Percentiles rank a stretch among this genome's conserved stretches.
phyloP scores from a whole-genome alignment of 108 stramenopile species.

The Discostella stelligeroides region DNA sequence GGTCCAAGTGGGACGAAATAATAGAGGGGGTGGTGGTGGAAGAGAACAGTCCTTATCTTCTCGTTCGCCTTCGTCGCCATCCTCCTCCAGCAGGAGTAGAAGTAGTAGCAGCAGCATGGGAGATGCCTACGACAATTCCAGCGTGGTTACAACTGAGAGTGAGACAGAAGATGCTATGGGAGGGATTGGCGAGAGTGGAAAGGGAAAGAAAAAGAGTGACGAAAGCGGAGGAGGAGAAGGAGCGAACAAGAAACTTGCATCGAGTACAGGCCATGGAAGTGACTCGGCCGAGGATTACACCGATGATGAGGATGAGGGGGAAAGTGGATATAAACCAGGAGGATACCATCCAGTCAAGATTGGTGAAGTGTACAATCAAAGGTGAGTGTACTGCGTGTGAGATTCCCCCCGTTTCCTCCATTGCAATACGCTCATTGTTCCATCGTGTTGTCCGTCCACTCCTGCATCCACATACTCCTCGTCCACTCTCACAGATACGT shows the following conservation, averaged over 20 bases:
- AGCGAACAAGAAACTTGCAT: neutral
- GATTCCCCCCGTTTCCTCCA: neutral
- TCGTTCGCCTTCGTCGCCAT: conserved; percentile 16
- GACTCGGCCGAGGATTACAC: conserved; percentile 90
- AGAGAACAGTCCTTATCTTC: neutral
- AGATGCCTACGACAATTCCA: conserved; percentile 35
- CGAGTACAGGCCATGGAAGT: conserved; percentile 48
- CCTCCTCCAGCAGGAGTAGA: conserved; percentile 23
- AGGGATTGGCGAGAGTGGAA: conserved; percentile 11
- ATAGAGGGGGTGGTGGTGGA: conserved; percentile 5
- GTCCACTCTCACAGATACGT: conserved; percentile 85
- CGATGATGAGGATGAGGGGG: conserved; percentile 94
- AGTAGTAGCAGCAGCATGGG: too few species aligned
- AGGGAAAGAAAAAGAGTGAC: conserved; percentile 4
- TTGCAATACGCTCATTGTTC: neutral
- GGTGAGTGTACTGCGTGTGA: conserved; percentile 52
- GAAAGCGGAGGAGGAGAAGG: conserved; percentile 9
- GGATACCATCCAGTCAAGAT: conserved; percentile 96
- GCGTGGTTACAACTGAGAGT: conserved; percentile 42
- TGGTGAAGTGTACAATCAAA: conserved; percentile 93
- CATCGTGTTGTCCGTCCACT: neutral
- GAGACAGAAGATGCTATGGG: conserved; percentile 12
- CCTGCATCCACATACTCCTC: too few species aligned
- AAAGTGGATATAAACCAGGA: conserved; percentile 89
- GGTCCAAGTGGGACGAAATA: too few species aligned